Conservation (phyloP, 139 green algal genomes). For the Mesotaenium endlicherianum region DNA sequence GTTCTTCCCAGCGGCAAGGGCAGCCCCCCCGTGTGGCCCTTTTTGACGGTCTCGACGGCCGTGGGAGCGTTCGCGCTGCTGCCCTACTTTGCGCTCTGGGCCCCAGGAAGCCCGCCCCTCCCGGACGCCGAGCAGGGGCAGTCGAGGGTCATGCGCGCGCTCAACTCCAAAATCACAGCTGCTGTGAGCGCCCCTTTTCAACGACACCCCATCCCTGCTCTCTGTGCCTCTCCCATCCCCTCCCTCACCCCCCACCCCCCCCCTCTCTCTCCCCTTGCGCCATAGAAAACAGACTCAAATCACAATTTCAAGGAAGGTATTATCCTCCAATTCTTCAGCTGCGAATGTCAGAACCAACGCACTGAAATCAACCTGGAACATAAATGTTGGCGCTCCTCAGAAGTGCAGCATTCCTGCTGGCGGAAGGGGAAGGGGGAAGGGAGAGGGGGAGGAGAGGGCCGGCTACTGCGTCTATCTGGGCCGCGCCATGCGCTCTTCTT, state of each 20-base stretch:
- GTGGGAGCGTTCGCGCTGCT: constrained; percentile 49
- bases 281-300: not conserved
- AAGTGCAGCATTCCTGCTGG: too few relatives aligned
- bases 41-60: constrained; percentile 27
- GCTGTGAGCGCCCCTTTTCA: not conserved
- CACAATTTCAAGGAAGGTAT: not conserved
- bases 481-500: too few relatives aligned
- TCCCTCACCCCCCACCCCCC: not conserved
- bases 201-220: not conserved
- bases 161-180: constrained; percentile 17
- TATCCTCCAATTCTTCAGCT: too few relatives aligned
- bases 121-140: not conserved
- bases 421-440: too few relatives aligned
- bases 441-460: too few relatives aligned
- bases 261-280: not conserved
- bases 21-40: constrained; percentile 30
- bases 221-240: too few relatives aligned
- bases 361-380: too few relatives aligned
- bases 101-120: not conserved
- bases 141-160: not conserved
- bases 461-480: too few relatives aligned
- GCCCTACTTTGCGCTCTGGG: constrained; percentile 48
- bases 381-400: too few relatives aligned
- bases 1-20: not conserved
- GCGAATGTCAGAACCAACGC: too few relatives aligned